phyloP scores from a whole-genome alignment of 1,284 basidiomycete species.

The Cutaneotrichosporon sp. region DNA sequence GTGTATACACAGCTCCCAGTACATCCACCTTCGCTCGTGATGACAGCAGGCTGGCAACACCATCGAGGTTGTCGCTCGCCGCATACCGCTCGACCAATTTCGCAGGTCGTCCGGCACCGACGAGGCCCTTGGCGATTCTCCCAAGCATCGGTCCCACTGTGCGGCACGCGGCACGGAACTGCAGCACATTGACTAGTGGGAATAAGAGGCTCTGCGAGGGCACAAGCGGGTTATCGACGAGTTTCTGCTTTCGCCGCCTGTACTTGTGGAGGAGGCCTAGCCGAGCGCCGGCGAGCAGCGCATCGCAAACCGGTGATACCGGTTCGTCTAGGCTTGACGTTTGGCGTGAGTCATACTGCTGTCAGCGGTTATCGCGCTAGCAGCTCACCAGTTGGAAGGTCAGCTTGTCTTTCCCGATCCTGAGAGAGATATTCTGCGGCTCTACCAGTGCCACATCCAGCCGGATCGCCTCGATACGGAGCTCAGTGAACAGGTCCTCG shows the following conservation, averaged over 20 bases:
- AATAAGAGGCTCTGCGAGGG: constrained; percentile 22
- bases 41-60: constrained; percentile 9
- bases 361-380: too few species aligned
- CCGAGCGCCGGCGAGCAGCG: constrained; percentile 26
- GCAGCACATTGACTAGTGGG: constrained; percentile 30
- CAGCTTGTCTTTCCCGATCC: constrained; percentile 27
- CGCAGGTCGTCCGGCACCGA: constrained; percentile 16
- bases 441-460: constrained; percentile 23
- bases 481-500: constrained; percentile 43
- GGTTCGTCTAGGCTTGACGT: neutral
- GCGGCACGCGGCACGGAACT: constrained; percentile 18
- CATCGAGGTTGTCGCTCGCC: constrained; percentile 5
- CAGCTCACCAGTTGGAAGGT: constrained; percentile 31
- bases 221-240: constrained; percentile 9
- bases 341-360: constrained; percentile 34
- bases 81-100: constrained; percentile 11
- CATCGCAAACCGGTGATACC: constrained; percentile 29
- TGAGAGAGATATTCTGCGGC: constrained; percentile 16
- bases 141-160: constrained; percentile 17
- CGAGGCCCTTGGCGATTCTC: constrained; percentile 18
- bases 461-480: constrained; percentile 25
- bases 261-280: constrained; percentile 32
- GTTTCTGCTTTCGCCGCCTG: constrained; percentile 29
- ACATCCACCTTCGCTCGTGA: constrained; percentile 17
- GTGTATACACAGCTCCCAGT: constrained; percentile 19